Base-by-base conservation (phyloP, 805 yeast species). In the Candida boleticola region DNA sequence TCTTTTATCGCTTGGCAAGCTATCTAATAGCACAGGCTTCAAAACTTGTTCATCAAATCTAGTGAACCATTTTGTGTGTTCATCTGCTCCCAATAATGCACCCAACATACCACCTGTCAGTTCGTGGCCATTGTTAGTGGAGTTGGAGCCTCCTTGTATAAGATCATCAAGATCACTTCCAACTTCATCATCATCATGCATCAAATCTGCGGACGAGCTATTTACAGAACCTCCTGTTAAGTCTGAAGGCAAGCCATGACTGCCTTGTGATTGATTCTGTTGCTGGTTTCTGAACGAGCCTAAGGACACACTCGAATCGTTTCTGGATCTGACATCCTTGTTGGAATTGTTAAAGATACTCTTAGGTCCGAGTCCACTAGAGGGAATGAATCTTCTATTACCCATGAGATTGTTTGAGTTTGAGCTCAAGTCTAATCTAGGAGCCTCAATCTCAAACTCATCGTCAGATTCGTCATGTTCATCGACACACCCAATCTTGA, bases 31-130 rank as follows among this genome's bases (percentile, higher is more conserved):
- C 0, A 89, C 96, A 1, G 97, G 97, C 61, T 90, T 90, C 53
- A 93, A 72, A 18, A 93, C 93, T 58, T 88, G 88, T 53, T 93
- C 97, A 59, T 93, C 99, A 57, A 93, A 88, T 52, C 80, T 84
- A 17, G 88, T 84, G 61, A 93, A 93, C 98, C 99, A 92, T 58
- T 78, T 82, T 9, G 90, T 85, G 46, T 82, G 86, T 49, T 85
- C 90, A 48, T 84, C 92, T 1, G 78, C 75, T 45, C 71, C 69
- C 25, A 76, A 55, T 41, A 71, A 64, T 3, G 72, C 66, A 4
- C 70, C 67, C 31, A 69, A 52, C 2, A 68, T 62, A 6, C 76
- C 74, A 31, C 48, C 46, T 11, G 35, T 42, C 2, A 47, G 41
- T n/a, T 47, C 47, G 33, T 37, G 36, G 18, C 19, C 23, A 25